These are phyloP conservation scores for Dioscorea cayenensis DNA, from an alignment of 116 monocot species.

Conservation along the genomic window DNA sequence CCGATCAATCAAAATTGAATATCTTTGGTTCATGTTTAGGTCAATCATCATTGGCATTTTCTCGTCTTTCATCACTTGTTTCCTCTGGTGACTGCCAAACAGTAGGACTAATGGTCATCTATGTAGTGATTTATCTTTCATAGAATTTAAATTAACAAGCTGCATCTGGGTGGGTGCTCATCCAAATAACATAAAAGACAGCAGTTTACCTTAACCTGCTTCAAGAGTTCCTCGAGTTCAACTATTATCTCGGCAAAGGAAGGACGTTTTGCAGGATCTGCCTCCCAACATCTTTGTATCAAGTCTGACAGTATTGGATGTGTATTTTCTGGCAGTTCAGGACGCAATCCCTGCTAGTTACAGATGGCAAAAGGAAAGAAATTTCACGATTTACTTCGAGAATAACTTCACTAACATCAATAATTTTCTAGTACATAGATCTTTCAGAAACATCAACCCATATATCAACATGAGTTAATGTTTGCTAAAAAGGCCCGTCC, in stretches of 20 bases:
- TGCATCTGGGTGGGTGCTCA: background rate
- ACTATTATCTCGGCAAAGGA: slow-evolving; percentile 33
- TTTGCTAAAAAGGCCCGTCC: background rate
- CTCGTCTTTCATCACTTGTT: background rate
- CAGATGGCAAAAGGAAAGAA: background rate
- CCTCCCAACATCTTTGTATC: slow-evolving; percentile 61
- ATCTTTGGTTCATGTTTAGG: background rate
- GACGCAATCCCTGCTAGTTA: slow-evolving; percentile 62
- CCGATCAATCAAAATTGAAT: background rate
- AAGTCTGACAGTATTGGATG: slow-evolving; percentile 45
- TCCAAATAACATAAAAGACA: background rate
- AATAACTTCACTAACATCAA: background rate
- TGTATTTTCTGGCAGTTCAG: slow-evolving; percentile 28
- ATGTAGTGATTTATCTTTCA: no score
- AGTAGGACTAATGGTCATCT: background rate
- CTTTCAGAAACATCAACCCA: background rate
- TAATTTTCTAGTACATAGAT: background rate
- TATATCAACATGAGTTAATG: background rate
- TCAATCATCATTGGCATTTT: background rate
- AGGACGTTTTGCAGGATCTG: slow-evolving; percentile 29
- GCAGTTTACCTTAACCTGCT: slow-evolving; percentile 21
- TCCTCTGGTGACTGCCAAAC: background rate
- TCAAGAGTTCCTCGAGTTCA: slow-evolving; percentile 41
- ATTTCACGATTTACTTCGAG: background rate
- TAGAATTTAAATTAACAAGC: background rate